Evolutionary conservation across 208 protist genomes (phyloP).

Genomic region (Strigomonas culicis): DNA sequence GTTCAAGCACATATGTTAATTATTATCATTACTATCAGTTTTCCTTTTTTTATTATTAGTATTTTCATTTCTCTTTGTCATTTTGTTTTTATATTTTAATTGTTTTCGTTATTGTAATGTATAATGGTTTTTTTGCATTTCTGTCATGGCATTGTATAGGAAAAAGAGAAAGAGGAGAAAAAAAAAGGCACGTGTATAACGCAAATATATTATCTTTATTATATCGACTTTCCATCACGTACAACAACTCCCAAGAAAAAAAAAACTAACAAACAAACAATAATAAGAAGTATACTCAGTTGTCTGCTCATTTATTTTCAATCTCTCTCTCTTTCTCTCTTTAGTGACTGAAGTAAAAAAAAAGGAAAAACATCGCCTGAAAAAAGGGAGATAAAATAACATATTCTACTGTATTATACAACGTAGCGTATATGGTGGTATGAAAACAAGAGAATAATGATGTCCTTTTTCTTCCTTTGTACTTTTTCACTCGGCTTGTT

Average conservation of each 20-base stretch:
- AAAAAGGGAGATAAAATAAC: slow-evolving; percentile 7
- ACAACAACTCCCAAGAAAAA: background rate
- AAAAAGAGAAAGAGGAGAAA: slow-evolving; percentile 4
- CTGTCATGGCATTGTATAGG: background rate
- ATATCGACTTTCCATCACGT: background rate
- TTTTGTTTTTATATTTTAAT: slow-evolving; percentile 1
- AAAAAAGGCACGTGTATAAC: background rate
- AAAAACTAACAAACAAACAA: slow-evolving; percentile 1
- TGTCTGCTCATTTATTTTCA: background rate
- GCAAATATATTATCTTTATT: too few relatives aligned
- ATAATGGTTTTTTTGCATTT: background rate
- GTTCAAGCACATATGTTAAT: slow-evolving; percentile 1
- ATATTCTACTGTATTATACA: background rate
- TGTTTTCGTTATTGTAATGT: background rate
- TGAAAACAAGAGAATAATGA: slow-evolving; percentile 11
- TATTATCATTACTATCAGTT: slow-evolving; percentile 2
- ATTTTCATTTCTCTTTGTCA: slow-evolving; percentile 16
- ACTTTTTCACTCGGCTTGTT: slow-evolving; percentile 4
- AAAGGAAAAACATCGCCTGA: slow-evolving; percentile 3
- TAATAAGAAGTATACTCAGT: background rate
- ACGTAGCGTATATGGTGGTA: background rate
- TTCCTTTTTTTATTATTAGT: slow-evolving; percentile 1
- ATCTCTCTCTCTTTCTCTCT: background rate
- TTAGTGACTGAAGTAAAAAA: background rate
- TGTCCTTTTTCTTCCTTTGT: slow-evolving; percentile 12